Evolutionary conservation across 2,329 filamentous ascomycete species (phyloP).

Genomic region (Xylariaceae sp.): DNA sequence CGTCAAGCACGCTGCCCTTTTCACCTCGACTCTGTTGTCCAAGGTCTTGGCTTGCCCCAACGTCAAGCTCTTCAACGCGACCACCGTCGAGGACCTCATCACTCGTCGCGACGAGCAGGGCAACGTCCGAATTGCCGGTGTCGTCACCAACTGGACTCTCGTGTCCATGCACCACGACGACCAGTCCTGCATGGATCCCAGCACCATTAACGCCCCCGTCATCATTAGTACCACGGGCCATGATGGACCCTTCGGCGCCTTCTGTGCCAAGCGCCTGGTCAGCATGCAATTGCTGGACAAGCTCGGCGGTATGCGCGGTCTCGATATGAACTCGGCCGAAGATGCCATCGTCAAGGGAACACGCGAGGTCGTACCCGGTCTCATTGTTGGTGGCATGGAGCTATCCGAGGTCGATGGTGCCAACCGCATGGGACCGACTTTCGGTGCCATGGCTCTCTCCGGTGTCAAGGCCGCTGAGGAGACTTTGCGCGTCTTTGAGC

Average conservation of each 20-base stretch:
- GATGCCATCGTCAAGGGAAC: slow-evolving; percentile 92
- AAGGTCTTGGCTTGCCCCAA: slow-evolving; percentile 82
- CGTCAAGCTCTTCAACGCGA: slow-evolving; percentile 95
- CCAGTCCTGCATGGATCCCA: slow-evolving; percentile 94
- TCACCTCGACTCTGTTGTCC: slow-evolving; percentile 81
- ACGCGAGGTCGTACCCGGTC: slow-evolving; percentile 77
- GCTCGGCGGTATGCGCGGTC: slow-evolving; percentile 84
- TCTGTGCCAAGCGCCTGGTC: slow-evolving; percentile 84
- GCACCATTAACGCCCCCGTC: slow-evolving; percentile 89
- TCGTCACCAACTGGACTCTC: slow-evolving; percentile 94
- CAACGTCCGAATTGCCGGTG: slow-evolving; percentile 70
- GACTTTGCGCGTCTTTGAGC: slow-evolving; percentile 69
- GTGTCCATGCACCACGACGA: slow-evolving; percentile 83
- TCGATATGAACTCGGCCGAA: slow-evolving; percentile 89
- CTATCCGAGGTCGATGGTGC: slow-evolving; percentile 84
- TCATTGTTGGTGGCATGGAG: slow-evolving; percentile 95
- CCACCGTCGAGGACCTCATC: slow-evolving; percentile 86
- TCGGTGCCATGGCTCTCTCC: slow-evolving; percentile 73
- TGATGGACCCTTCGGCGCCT: slow-evolving; percentile 85
- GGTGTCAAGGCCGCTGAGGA: slow-evolving; percentile 92
- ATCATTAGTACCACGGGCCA: slow-evolving; percentile 88
- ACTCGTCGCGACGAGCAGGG: slow-evolving; percentile 58
- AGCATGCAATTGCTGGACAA: slow-evolving; percentile 79
- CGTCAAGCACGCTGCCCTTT: slow-evolving; percentile 88
- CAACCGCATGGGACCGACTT: slow-evolving; percentile 70